These are phyloP conservation scores for Alternaria arbusti DNA, from an alignment of 2,329 filamentous ascomycete species.

Conservation along the genomic window DNA sequence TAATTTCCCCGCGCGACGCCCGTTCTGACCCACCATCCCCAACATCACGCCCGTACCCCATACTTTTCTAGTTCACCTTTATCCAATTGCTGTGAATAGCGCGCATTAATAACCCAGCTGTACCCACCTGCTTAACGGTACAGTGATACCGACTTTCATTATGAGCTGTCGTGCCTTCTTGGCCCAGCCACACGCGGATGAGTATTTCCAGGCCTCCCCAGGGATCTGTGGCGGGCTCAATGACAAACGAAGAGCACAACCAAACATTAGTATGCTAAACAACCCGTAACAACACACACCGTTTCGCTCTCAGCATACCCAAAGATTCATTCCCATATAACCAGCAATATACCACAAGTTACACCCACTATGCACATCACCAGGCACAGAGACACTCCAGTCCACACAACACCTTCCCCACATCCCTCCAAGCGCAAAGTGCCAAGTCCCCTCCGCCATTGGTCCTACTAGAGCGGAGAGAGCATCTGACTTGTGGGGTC, in stretches of 20 bases:
- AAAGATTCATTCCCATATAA: not conserved
- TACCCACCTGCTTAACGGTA: not conserved
- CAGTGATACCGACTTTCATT: not conserved
- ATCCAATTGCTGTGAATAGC: not conserved
- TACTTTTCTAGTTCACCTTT: not conserved
- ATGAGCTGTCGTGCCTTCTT: not conserved
- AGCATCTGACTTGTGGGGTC: conserved; percentile 34
- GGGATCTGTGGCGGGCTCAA: too few relatives aligned
- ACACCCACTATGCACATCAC: not conserved
- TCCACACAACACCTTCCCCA: conserved; percentile 27
- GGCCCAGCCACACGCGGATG: not conserved
- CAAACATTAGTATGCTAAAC: not conserved
- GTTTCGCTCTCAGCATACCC: not conserved
- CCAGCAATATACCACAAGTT: not conserved
- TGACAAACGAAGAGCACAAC: not conserved
- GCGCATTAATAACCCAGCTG: not conserved
- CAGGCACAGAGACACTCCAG: not conserved
- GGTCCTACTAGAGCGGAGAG: conserved; percentile 10
- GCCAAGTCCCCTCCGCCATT: conserved; percentile 26
- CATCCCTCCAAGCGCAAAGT: conserved; percentile 27
- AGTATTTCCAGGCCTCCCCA: not conserved
- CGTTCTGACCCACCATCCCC: conserved; percentile 4
- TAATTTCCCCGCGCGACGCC: conserved; percentile 9
- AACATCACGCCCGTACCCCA: not conserved
- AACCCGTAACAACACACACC: not conserved